Evolutionary conservation across 371 early-diverging fungal genomes (phyloP).

Genomic region (Syncephalastrum racemosum): DNA sequence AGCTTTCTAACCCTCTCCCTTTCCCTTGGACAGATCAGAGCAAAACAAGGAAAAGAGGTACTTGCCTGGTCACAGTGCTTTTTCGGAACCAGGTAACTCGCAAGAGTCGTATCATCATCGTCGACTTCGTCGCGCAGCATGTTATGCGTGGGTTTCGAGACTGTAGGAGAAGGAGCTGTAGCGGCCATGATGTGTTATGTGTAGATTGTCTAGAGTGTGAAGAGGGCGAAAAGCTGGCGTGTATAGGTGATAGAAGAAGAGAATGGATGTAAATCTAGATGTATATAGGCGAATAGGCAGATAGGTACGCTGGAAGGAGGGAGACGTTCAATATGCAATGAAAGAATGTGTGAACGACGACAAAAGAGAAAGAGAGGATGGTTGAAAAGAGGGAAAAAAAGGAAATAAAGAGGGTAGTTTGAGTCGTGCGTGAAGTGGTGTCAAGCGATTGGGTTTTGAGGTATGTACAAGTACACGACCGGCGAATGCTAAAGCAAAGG

Average conservation of each 20-base stretch:
- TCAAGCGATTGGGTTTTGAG: no score
- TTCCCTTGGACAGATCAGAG: not conserved
- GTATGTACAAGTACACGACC: no score
- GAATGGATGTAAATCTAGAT: not conserved
- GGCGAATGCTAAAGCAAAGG: no score
- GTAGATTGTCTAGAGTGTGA: no score
- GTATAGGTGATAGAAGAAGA: not conserved
- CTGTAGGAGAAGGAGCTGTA: slow-evolving; percentile 2
- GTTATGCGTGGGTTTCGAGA: not conserved
- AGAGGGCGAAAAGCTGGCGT: no score
- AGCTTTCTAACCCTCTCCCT: not conserved
- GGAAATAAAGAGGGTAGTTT: no score
- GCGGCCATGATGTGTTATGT: not conserved
- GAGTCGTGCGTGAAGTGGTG: no score
- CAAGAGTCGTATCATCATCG: slow-evolving; percentile 21
- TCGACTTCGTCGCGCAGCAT: slow-evolving; percentile 12
- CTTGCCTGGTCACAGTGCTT: slow-evolving; percentile 16
- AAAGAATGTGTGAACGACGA: not conserved
- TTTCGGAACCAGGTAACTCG: slow-evolving; percentile 17
- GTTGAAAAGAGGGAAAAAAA: not conserved
- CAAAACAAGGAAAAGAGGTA: not conserved
- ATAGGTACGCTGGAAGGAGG: not conserved
- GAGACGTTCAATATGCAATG: not conserved
- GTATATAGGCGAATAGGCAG: not conserved
- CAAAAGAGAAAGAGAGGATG: slow-evolving; percentile 6